Conservation (phyloP, 768 basidiomycete species). For the Rhizopogon vulgaris region DNA sequence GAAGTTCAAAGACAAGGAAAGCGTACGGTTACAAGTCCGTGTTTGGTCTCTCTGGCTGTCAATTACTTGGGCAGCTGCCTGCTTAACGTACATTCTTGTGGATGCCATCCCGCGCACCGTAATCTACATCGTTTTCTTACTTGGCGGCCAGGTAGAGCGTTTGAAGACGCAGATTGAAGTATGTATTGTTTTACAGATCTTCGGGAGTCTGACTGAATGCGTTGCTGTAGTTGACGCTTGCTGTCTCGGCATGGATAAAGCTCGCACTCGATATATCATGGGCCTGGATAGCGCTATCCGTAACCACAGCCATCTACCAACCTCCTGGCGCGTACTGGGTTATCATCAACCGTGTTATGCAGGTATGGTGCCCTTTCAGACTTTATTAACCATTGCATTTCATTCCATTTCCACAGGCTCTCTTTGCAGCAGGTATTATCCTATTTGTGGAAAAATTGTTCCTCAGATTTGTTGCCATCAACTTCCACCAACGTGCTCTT, state of each 20-base stretch:
- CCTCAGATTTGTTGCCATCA: constrained; percentile 72
- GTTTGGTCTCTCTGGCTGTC: constrained; percentile 66
- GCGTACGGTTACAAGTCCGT: constrained; percentile 49
- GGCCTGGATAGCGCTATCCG: constrained; percentile 71
- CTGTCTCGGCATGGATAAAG: constrained; percentile 69
- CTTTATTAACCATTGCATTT: constrained; percentile 5
- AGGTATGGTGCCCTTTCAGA: constrained; percentile 33
- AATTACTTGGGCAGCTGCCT: constrained; percentile 57
- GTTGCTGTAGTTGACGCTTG: constrained; percentile 48
- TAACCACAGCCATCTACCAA: constrained; percentile 48
- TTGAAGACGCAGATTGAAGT: constrained; percentile 69
- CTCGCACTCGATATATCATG: constrained; percentile 58
- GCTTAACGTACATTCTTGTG: constrained; percentile 57
- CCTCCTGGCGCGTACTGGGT: constrained; percentile 66
- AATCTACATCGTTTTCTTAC: constrained; percentile 44
- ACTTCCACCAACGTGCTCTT: constrained; percentile 71
- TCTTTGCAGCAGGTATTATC: constrained; percentile 39
- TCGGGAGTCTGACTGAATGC: not conserved
- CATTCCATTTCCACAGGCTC: constrained; percentile 24
- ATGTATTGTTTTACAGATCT: constrained; percentile 8
- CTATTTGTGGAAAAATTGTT: constrained; percentile 53
- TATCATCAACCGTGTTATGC: constrained; percentile 64
- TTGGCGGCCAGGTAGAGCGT: constrained; percentile 59
- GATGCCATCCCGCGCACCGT: constrained; percentile 55
- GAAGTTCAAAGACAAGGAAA: constrained; percentile 41